Evolutionary conservation across 768 basidiomycete genomes (phyloP).

Genomic region (Rossbeevera mucosa): DNA sequence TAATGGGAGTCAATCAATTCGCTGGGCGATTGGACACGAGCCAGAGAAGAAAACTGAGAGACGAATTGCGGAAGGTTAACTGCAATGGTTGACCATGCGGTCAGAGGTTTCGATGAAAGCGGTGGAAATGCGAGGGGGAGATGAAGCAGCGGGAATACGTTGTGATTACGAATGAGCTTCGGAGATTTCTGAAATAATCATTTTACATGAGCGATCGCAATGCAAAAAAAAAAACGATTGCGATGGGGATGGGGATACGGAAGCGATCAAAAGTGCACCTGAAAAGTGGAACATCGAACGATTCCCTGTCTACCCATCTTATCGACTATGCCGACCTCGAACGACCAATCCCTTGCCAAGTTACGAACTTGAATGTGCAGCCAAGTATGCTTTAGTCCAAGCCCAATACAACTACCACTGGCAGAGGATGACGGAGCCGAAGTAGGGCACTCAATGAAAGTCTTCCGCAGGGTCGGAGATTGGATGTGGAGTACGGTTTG

Average conservation of each 20-base stretch:
- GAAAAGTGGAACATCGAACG: slow-evolving; percentile 73
- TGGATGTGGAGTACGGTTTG: slow-evolving; percentile 79
- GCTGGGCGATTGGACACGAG: slow-evolving; percentile 27
- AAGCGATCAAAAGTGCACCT: slow-evolving; percentile 42
- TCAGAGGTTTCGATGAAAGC: slow-evolving; percentile 51
- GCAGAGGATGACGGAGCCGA: slow-evolving; percentile 12
- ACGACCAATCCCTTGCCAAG: slow-evolving; percentile 63
- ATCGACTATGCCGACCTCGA: slow-evolving; percentile 74
- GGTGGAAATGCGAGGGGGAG: slow-evolving; percentile 66
- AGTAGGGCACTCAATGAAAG: slow-evolving; percentile 64
- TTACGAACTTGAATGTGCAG: slow-evolving; percentile 71
- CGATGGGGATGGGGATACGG: slow-evolving; percentile 4
- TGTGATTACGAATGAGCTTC: slow-evolving; percentile 38
- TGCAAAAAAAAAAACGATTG: not conserved
- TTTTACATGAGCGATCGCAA: slow-evolving; percentile 7
- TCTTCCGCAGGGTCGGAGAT: slow-evolving; percentile 64
- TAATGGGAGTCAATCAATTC: slow-evolving; percentile 19
- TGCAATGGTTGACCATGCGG: slow-evolving; percentile 64
- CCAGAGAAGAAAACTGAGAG: slow-evolving; percentile 53
- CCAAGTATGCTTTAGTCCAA: slow-evolving; percentile 69
- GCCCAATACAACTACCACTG: slow-evolving; percentile 29
- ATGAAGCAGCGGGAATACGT: slow-evolving; percentile 56
- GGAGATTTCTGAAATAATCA: slow-evolving; percentile 47
- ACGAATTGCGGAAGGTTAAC: slow-evolving; percentile 59
- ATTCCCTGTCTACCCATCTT: slow-evolving; percentile 52